Conservation (phyloP, 1,284 basidiomycete genomes). For the Puccinia coronata region DNA sequence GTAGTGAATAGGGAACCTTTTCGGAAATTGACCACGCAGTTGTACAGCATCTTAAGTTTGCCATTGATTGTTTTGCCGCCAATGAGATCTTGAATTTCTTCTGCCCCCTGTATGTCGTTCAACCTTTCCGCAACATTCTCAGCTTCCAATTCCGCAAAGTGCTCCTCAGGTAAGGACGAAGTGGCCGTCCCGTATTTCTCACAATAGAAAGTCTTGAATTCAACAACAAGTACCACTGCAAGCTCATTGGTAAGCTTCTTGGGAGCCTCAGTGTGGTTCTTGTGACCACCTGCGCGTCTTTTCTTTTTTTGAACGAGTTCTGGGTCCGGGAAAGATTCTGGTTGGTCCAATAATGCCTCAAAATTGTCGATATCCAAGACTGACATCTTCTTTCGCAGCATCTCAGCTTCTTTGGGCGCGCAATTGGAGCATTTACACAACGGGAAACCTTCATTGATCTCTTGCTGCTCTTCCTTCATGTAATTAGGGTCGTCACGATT, state of each 20-base stretch:
- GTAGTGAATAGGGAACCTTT: neutral
- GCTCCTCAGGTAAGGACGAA: neutral
- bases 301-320: neutral
- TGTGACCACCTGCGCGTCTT: too few species aligned
- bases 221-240: too few species aligned
- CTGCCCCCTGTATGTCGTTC: too few species aligned
- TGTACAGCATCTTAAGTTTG: neutral
- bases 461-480: neutral
- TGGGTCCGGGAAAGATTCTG: neutral
- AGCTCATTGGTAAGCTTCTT: too few species aligned
- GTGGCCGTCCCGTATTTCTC: neutral
- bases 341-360: neutral
- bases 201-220: too few species aligned
- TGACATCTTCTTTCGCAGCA: neutral
- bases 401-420: neutral
- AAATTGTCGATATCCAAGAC: neutral
- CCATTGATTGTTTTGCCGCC: neutral
- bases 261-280: neutral
- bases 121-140: neutral
- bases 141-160: neutral
- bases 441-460: neutral
- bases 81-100: neutral
- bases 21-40: neutral
- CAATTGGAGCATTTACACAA: slow-evolving; percentile 14
- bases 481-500: neutral